phyloP scores from a whole-genome alignment of 2,329 filamentous ascomycete species.

The Nothophoma quercina region DNA sequence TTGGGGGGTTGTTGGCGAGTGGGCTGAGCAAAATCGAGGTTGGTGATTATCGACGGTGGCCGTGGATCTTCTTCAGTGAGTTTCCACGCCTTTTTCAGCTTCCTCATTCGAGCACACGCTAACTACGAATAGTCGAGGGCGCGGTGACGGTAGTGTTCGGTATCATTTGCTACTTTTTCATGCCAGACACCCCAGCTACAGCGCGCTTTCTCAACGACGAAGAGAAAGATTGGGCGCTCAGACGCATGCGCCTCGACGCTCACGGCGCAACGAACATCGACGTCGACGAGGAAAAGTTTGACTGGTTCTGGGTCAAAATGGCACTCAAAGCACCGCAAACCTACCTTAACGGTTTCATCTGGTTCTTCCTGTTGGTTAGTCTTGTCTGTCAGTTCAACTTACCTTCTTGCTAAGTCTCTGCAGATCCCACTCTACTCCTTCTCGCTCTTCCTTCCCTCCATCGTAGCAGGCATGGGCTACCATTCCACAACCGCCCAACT shows the following conservation, averaged over 20 bases:
- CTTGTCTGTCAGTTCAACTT: neutral
- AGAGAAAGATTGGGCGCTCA: constrained; percentile 35
- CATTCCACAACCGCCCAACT: constrained; percentile 50
- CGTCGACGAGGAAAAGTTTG: constrained; percentile 50
- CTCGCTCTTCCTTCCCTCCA: constrained; percentile 51
- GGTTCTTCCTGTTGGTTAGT: constrained; percentile 47
- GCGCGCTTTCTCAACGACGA: constrained; percentile 45
- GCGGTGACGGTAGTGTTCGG: constrained; percentile 47
- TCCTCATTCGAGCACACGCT: too few species aligned
- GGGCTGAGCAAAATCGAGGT: constrained; percentile 51
- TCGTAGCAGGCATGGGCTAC: constrained; percentile 50
- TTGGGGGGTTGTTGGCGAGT: constrained; percentile 54
- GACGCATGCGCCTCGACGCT: constrained; percentile 40
- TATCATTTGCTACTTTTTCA: constrained; percentile 57
- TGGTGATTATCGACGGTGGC: constrained; percentile 50
- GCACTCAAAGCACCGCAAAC: constrained; percentile 43
- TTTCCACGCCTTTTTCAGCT: too few species aligned
- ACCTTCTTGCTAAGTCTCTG: constrained; percentile 2
- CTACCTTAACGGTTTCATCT: constrained; percentile 50
- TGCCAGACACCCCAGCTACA: constrained; percentile 57
- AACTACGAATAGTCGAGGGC: constrained; percentile 44
- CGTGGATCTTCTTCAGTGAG: constrained; percentile 34
- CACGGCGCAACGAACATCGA: constrained; percentile 32
- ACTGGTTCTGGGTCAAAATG: constrained; percentile 52
- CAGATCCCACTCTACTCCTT: constrained; percentile 30